Evolutionary conservation across 148 eudicot species (phyloP).

Genomic region (Vaccinium vitisidaea): DNA sequence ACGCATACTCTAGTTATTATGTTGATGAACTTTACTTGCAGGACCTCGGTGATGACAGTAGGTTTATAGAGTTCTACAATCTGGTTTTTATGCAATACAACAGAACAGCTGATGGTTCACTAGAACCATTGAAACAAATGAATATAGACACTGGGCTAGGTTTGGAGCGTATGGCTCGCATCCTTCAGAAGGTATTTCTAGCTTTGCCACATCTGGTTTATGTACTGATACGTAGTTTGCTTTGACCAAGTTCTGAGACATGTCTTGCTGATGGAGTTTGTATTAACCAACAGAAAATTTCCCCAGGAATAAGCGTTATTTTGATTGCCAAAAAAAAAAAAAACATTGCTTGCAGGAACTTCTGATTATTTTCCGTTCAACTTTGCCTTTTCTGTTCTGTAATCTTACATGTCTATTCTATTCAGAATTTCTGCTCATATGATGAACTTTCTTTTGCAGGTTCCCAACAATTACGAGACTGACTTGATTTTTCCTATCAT

Average conservation of each 20-base stretch:
- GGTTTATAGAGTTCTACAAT: constrained; percentile 98
- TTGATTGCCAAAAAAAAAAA: background rate
- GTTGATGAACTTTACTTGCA: constrained; percentile 27
- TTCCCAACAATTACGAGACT: constrained; percentile 93
- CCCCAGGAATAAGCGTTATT: background rate
- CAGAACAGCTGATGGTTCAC: constrained; percentile 77
- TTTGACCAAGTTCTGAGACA: background rate
- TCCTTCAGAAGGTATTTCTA: constrained; percentile 76
- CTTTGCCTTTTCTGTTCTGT: background rate
- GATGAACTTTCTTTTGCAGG: constrained; percentile 48
- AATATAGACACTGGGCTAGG: constrained; percentile 98
- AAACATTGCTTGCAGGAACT: background rate
- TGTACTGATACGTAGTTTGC: background rate
- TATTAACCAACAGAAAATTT: background rate
- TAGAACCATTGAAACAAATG: constrained; percentile 84
- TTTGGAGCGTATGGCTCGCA: constrained; percentile 91
- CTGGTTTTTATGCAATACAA: constrained; percentile 98
- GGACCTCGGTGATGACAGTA: constrained; percentile 93
- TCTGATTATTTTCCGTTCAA: background rate
- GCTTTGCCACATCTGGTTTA: background rate
- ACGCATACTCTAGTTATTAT: background rate
- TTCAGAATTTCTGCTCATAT: constrained; percentile 12
- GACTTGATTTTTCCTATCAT: constrained; percentile 89
- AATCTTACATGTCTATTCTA: background rate
- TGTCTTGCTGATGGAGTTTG: background rate